phyloP scores from a whole-genome alignment of 2,329 filamentous ascomycete species.

The Colletotrichum graminicola region DNA sequence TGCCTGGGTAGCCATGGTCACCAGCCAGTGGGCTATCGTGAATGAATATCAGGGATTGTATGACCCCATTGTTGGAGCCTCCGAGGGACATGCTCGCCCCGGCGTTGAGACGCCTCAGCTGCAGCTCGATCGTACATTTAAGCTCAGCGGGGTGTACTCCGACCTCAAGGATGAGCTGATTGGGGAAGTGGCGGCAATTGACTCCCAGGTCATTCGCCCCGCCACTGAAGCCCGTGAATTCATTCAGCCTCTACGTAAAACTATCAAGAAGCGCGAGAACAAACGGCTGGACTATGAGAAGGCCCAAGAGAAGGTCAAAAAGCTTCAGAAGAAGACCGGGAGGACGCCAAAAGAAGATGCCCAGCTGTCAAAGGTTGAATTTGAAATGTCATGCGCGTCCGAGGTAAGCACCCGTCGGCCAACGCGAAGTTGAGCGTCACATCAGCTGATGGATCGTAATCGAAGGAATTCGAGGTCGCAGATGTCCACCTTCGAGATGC shows the following conservation, averaged over 20 bases:
- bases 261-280: conserved; percentile 87
- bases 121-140: conserved; percentile 73
- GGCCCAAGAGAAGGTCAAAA: conserved; percentile 77
- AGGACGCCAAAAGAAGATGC: conserved; percentile 80
- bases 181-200: conserved; percentile 78
- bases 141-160: conserved; percentile 74
- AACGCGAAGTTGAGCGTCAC: neutral
- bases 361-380: conserved; percentile 77
- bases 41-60: conserved; percentile 80
- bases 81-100: conserved; percentile 66
- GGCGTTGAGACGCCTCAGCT: conserved; percentile 71
- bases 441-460: conserved; percentile 6
- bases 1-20: conserved; percentile 79
- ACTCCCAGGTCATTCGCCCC: conserved; percentile 76
- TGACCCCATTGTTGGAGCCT: conserved; percentile 78
- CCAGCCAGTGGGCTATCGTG: conserved; percentile 74
- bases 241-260: conserved; percentile 81
- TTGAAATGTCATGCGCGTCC: conserved; percentile 73
- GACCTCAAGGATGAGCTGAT: conserved; percentile 79
- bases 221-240: conserved; percentile 76
- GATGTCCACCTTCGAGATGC: conserved; percentile 80
- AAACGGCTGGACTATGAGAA: conserved; percentile 86
- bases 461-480: conserved; percentile 77
- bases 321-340: conserved; percentile 76
- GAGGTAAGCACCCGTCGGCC: conserved; percentile 62